phyloP scores from a whole-genome alignment of 2,329 filamentous ascomycete species.

The Cladorrhinum sp. region DNA sequence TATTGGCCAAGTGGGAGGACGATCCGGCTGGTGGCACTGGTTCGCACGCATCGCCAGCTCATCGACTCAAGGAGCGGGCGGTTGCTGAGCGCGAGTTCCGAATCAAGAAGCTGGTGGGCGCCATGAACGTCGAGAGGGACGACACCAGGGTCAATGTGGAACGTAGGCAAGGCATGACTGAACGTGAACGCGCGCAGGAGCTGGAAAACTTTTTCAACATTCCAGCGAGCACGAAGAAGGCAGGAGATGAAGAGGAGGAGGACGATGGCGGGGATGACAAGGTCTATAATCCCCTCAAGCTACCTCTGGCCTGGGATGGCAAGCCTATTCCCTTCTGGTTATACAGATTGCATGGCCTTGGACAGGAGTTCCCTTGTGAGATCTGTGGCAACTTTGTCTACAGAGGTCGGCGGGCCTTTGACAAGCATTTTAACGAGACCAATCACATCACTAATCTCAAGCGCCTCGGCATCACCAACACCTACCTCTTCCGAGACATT shows the following conservation, averaged over 20 bases:
- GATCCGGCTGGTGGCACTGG: constrained; percentile 28
- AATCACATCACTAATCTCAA: constrained; percentile 91
- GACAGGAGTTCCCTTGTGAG: constrained; percentile 92
- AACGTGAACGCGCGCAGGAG: constrained; percentile 90
- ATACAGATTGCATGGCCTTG: constrained; percentile 92
- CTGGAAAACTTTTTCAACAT: constrained; percentile 74
- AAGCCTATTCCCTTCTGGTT: constrained; percentile 99
- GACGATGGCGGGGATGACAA: constrained; percentile 78
- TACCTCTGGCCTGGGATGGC: constrained; percentile 95
- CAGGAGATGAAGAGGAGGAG: constrained; percentile 61
- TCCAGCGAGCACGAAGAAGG: constrained; percentile 44
- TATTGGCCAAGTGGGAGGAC: constrained; percentile 48
- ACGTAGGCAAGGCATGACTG: constrained; percentile 95
- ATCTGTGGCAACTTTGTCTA: constrained; percentile 99
- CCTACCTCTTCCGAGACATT: constrained; percentile 88
- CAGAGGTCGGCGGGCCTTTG: constrained; percentile 92
- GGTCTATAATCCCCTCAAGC: constrained; percentile 94
- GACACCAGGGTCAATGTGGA: constrained; percentile 95
- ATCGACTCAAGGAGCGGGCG: constrained; percentile 77
- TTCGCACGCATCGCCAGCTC: constrained; percentile 36
- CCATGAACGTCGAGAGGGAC: constrained; percentile 82
- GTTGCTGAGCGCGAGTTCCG: constrained; percentile 87
- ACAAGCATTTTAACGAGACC: constrained; percentile 97
- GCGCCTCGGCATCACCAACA: constrained; percentile 89
- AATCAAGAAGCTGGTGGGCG: constrained; percentile 72